Percentiles rank a stretch among this genome's conserved stretches.
Evolutionary conservation across 1,139 yeast genomes (phyloP).

Genomic region (Kluyveromyces sp.): DNA sequence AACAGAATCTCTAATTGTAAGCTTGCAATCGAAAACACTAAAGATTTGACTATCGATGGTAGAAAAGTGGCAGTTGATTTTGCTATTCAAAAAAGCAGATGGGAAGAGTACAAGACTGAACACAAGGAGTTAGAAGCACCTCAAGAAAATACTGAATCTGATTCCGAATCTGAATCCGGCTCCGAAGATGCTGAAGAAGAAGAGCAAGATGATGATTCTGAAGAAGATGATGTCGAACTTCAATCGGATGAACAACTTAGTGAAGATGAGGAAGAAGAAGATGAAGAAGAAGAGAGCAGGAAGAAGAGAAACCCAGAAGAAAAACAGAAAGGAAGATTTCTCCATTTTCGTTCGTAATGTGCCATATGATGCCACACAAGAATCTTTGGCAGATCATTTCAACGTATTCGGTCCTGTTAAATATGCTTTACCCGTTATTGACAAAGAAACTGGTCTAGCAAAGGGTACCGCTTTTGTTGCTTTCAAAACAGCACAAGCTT

Average conservation of each 20-base stretch:
- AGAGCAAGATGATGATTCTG: slow-evolving; percentile 23
- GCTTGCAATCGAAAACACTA: slow-evolving; percentile 66
- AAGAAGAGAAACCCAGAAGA: slow-evolving; percentile 33
- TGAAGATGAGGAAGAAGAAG: slow-evolving; percentile 27
- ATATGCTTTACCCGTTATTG: slow-evolving; percentile 90
- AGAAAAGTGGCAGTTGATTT: slow-evolving; percentile 92
- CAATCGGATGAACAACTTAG: slow-evolving; percentile 26
- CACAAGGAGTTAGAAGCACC: slow-evolving; percentile 35
- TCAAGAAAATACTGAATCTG: slow-evolving; percentile 33
- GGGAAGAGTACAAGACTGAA: slow-evolving; percentile 49
- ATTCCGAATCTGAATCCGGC: slow-evolving; percentile 24
- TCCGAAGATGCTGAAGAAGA: slow-evolving; percentile 29
- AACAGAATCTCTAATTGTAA: slow-evolving; percentile 71
- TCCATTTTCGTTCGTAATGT: slow-evolving; percentile 83
- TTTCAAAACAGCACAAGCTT: slow-evolving; percentile 55
- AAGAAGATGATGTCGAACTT: slow-evolving; percentile 28
- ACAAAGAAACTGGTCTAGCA: slow-evolving; percentile 76
- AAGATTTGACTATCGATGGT: slow-evolving; percentile 75
- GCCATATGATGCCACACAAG: slow-evolving; percentile 90
- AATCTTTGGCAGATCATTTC: slow-evolving; percentile 70
- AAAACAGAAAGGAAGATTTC: slow-evolving; percentile 59
- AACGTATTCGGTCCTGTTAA: slow-evolving; percentile 77
- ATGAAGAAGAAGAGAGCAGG: slow-evolving; percentile 31
- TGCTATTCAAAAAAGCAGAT: slow-evolving; percentile 80
- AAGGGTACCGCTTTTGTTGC: slow-evolving; percentile 96